Evolutionary conservation across 257 asterid species (phyloP), one percentile per base, ranked within the genome.

Genomic region (Orobanche coerulescens): DNA sequence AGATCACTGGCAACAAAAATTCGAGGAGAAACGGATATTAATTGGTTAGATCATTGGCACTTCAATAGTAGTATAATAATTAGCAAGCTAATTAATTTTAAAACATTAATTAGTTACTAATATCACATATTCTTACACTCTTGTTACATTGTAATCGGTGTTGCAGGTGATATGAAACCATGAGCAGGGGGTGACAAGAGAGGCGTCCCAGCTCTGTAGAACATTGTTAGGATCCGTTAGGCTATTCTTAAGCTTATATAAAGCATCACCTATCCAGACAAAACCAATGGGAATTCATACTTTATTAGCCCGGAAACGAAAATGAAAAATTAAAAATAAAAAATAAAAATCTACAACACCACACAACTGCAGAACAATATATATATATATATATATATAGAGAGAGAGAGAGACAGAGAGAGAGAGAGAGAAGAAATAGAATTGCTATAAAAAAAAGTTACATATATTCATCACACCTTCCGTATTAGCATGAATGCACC

Each of bases 111-210:
- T n/a, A n/a, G n/a, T n/a, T n/a, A n/a, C n/a, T n/a, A n/a, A n/a
- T n/a, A n/a, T n/a, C n/a, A 20, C 26, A 31, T 54, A 67, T 68
- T 47, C 95, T 78, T 79, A 91, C 98, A 91, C 98, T 85, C 96
- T 68, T 66, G 88, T 88, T 31, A 91, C 98, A 65, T 94, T 85
- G 83, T 88, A 85, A 64, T 88, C 98, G 49, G 82, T 85, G 84
- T 91, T 84, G 83, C 98, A 91, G 46, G 98, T 91, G 54, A 91
- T 96, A 69, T 88, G 98, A 72, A 88, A 88, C 98, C 98, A 91
- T 69, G 96, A 85, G 67, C 98, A 91, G 8, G 98, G 98, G 68
- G 85, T 91, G 78, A 88, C 98, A 66, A 88, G 94, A 40, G 96
- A 85, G 14, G 96, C 94, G 67, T 91, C 96, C 98, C 98, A 91